Conservation (phyloP, 176 grass and related monocot genomes). For the Poa annua region DNA sequence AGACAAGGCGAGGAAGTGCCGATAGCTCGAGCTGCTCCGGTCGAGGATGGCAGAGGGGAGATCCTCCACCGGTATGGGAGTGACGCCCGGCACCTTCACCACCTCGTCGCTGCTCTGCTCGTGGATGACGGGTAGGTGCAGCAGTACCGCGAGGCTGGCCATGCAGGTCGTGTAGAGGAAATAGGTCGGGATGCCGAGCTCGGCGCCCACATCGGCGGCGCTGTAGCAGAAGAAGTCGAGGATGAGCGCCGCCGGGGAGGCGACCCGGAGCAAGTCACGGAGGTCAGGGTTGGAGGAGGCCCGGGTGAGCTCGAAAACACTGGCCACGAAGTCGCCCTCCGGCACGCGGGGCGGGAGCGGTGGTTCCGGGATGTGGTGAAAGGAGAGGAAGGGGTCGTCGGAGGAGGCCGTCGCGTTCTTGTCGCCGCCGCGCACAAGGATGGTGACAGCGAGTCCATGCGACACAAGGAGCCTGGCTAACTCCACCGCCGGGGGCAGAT, state of each 20-base stretch:
- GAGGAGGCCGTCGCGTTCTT: no score
- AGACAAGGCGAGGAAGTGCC: constrained; percentile 4
- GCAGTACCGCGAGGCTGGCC: constrained; percentile 6
- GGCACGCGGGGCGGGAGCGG: no score
- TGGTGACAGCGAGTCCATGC: no score
- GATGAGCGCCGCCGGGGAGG: constrained; percentile 40
- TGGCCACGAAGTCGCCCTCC: no score
- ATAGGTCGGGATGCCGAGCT: constrained; percentile 56
- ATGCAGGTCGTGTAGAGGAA: constrained; percentile 41
- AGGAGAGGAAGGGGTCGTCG: no score
- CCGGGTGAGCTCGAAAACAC: no score
- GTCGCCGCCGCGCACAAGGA: no score
- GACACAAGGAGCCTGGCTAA: no score
- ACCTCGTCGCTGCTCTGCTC: background rate
- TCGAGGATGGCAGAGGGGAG: constrained; percentile 29
- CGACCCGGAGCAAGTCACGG: no score
- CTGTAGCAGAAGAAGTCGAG: constrained; percentile 60
- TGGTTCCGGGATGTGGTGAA: no score
- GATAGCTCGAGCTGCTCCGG: constrained; percentile 35
- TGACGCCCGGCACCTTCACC: constrained; percentile 30
- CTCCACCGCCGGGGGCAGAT: no score
- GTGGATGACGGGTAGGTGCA: constrained; percentile 28
- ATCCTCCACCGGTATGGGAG: constrained; percentile 39
- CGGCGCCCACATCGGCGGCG: constrained; percentile 44
- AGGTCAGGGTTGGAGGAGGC: no score